Evolutionary conservation across 2,329 filamentous ascomycete genomes (phyloP), one percentile per base, ranked within the genome.

Genomic region (Alternaria sp.): DNA sequence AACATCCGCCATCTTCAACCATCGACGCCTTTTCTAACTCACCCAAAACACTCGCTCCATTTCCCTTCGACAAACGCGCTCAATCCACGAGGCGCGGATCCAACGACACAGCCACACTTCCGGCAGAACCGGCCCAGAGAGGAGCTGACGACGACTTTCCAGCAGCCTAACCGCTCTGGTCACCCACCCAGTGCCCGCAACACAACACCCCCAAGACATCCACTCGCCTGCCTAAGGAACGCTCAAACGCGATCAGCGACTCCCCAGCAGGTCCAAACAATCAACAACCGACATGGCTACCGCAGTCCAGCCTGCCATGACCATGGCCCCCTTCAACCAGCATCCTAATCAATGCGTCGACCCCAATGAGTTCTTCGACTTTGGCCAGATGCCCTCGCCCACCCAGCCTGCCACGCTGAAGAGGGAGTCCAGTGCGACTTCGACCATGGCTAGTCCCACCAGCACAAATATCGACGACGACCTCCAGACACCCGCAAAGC

Each of bases 401-500:
- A 89, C 88, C 12, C 87, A 89, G 51, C 51, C 60, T 4, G 77
- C 84, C 6, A 76, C 80, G 16, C 78, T 81, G n/a, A 78, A 78
- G 53, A 72, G 73, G 57, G 72, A 90, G 87, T 78, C 82, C 44
- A 84, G 82, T 67, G 82, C 86, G 7, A 75, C 85, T 7, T 80
- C 85, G 5, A 81, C 83, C 63, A 84, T 86, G 53, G 80, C 85
- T 43, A 81, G 84, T 57, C 84, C 87, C 5, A 85, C 87, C n/a
- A 80, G 78, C 61, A 80, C 83, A 4, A 80, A 82, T 36, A 78
- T 89, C 59, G 81, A 83, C 55, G 77, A 80, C 54, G 77, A 79
- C 54, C 86, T 89, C 63, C 85, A 85, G 66, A 81, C 85, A 20
- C 87, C 94, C 74, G 89, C 88, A 48, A 92, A 89, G 36, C 94